A percentile compares a stretch with the other conserved stretches of the same genome.
phyloP scores from a whole-genome alignment of 2,329 filamentous ascomycete species.

The Diaporthe citrichinensis region DNA sequence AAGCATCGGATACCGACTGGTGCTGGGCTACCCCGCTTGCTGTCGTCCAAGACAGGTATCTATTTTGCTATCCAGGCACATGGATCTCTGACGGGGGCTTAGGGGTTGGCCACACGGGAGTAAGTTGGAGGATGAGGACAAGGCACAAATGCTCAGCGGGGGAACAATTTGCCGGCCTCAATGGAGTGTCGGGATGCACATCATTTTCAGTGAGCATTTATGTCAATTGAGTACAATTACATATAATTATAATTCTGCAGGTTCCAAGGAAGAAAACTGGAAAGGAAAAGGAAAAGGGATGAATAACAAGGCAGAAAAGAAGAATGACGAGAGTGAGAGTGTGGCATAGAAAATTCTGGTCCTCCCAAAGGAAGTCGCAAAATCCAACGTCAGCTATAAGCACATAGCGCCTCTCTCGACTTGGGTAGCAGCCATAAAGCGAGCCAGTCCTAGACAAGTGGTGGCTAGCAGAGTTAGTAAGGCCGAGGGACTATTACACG shows the following conservation, averaged over 20 bases:
- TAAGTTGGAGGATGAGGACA: not conserved
- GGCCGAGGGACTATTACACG: too few relatives aligned
- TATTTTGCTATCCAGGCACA: not conserved
- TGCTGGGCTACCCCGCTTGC: conserved; percentile 17
- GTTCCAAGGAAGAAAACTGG: not conserved
- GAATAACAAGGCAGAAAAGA: too few relatives aligned
- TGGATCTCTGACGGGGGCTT: not conserved
- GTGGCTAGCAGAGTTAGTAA: too few relatives aligned
- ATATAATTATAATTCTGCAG: too few relatives aligned
- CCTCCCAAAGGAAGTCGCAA: too few relatives aligned
- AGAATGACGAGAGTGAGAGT: not conserved
- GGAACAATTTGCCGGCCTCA: not conserved
- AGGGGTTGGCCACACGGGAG: not conserved
- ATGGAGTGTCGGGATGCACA: not conserved
- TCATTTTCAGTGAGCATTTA: not conserved
- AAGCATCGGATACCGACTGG: not conserved
- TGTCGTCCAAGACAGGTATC: not conserved
- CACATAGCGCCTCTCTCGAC: too few relatives aligned
- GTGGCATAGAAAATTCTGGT: too few relatives aligned
- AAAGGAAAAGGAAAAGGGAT: not conserved
- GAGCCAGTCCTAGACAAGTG: too few relatives aligned
- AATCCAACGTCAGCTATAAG: too few relatives aligned
- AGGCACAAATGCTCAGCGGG: not conserved
- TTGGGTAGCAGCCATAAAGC: too few relatives aligned
- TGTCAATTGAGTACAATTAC: not conserved